phyloP scores from a whole-genome alignment of 768 basidiomycete species.

The Psilocybe subaeruginosa region DNA sequence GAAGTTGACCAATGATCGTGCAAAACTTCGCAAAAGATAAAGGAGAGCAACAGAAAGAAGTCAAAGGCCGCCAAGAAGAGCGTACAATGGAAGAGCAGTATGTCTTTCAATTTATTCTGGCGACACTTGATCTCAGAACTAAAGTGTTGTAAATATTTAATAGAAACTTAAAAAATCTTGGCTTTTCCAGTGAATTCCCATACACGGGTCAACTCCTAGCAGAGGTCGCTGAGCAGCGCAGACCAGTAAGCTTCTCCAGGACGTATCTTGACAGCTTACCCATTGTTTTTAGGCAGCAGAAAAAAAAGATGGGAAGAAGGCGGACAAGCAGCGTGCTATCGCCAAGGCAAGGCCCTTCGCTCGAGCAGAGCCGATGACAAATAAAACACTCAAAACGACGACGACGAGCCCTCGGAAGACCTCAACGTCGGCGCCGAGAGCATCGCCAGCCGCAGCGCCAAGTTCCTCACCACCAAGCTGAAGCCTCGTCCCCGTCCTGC shows the following conservation, averaged over 20 bases:
- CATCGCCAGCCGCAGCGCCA: too few species aligned
- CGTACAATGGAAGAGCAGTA: conserved; percentile 88
- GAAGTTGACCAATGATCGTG: conserved; percentile 69
- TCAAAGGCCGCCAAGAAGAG: conserved; percentile 79
- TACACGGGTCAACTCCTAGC: conserved; percentile 89
- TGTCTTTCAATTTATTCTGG: conserved; percentile 28
- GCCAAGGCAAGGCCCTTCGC: too few species aligned
- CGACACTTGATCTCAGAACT: conserved; percentile 5
- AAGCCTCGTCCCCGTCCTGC: conserved; percentile 28
- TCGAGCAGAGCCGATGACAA: too few species aligned
- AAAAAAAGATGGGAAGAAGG: too few species aligned
- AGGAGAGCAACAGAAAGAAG: conserved; percentile 77
- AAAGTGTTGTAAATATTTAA: not conserved
- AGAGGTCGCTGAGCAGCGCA: too few species aligned
- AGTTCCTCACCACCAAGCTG: conserved; percentile 43
- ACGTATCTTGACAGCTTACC: too few species aligned
- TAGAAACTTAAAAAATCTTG: conserved; percentile 85
- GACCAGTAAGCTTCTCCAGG: too few species aligned
- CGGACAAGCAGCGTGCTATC: too few species aligned
- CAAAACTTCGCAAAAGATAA: conserved; percentile 71
- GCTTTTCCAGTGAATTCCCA: conserved; percentile 91
- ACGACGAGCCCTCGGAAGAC: too few species aligned
- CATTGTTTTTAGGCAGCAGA: too few species aligned
- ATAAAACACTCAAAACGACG: too few species aligned
- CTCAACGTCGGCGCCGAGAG: too few species aligned